Conservation (phyloP, 1,284 basidiomycete genomes). For the Trametes versicolor region DNA sequence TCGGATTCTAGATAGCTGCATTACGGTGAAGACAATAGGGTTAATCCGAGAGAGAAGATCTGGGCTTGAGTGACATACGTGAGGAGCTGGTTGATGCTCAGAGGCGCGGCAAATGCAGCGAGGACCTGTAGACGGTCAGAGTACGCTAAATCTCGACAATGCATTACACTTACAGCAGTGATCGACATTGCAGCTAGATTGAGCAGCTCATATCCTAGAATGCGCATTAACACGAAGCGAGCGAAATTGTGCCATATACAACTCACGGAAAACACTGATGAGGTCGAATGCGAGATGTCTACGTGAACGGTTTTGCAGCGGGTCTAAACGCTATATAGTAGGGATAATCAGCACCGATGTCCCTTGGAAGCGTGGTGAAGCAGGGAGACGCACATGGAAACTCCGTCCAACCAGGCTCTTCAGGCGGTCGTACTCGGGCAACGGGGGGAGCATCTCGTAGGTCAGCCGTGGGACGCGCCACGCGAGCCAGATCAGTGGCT, state of each 20-base stretch:
- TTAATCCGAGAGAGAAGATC: not conserved
- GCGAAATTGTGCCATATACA: no score
- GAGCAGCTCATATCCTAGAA: constrained; percentile 38
- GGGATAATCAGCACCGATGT: not conserved
- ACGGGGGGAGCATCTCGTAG: constrained; percentile 50
- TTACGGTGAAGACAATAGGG: not conserved
- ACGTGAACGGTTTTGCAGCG: constrained; percentile 35
- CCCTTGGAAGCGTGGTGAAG: no score
- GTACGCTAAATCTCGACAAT: not conserved
- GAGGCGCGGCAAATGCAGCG: constrained; percentile 49
- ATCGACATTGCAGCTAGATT: constrained; percentile 37
- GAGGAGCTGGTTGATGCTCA: constrained; percentile 54
- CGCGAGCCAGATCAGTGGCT: constrained; percentile 45
- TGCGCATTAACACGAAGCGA: no score
- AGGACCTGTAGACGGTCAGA: constrained; percentile 30
- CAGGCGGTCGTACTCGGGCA: constrained; percentile 58
- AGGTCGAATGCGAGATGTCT: constrained; percentile 43
- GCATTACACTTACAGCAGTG: constrained; percentile 17
- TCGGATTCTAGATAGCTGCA: constrained; percentile 54
- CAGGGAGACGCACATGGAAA: constrained; percentile 39
- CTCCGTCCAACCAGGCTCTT: constrained; percentile 50
- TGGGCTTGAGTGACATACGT: constrained; percentile 5
- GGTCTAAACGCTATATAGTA: constrained; percentile 43
- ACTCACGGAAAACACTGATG: constrained; percentile 37
- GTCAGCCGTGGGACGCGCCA: constrained; percentile 43